Evolutionary conservation across 495 filamentous ascomycete species (phyloP).

Genomic region (Neurospora sp.): DNA sequence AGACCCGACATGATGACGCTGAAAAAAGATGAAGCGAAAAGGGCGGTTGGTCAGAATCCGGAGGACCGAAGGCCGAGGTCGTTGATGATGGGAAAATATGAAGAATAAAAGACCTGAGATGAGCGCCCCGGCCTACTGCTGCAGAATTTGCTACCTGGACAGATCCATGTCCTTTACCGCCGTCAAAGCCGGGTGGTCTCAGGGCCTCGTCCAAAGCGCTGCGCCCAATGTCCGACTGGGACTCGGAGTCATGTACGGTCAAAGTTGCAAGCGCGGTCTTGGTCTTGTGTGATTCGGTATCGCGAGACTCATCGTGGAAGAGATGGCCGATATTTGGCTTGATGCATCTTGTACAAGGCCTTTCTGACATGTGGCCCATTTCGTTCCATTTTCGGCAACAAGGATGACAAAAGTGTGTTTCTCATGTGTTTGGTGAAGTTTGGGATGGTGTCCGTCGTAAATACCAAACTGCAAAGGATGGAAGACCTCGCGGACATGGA

Average conservation of each 20-base stretch:
- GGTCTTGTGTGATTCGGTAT: conserved; percentile 50
- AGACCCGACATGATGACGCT: no score
- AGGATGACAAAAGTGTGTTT: no score
- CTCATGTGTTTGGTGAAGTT: no score
- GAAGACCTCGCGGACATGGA: no score
- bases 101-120: conserved; percentile 13
- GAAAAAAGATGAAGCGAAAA: no score
- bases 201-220: conserved; percentile 34
- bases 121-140: conserved; percentile 31
- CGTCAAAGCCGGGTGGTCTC: conserved; percentile 32
- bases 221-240: conserved; percentile 30
- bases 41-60: no score
- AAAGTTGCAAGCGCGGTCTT: conserved; percentile 59
- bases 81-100: no score
- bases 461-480: no score
- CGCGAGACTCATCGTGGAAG: conserved; percentile 95
- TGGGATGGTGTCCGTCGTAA: no score
- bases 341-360: conserved; percentile 94
- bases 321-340: conserved; percentile 98
- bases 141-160: conserved; percentile 30
- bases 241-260: conserved; percentile 42
- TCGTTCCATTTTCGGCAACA: no score
- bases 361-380: conserved; percentile 11
- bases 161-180: conserved; percentile 18
- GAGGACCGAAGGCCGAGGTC: no score